Conservation (phyloP, 352 stramenopile genomes). For the Saprolegnia parasitica region DNA sequence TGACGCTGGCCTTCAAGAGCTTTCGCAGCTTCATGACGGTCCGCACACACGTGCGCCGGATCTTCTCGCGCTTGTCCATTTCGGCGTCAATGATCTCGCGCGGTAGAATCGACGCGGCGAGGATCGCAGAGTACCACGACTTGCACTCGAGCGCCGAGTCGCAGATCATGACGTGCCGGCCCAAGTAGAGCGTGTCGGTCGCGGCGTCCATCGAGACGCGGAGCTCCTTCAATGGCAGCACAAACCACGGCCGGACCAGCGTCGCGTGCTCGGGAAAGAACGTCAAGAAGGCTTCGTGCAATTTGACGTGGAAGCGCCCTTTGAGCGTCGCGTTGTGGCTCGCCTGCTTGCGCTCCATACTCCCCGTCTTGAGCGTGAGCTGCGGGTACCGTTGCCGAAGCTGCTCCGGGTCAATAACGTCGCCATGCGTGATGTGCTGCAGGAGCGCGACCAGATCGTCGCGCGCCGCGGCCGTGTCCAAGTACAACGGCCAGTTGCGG, state of each 20-base stretch:
- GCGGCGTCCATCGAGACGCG: conserved; percentile 60
- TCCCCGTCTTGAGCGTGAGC: conserved; percentile 69
- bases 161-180: conserved; percentile 55
- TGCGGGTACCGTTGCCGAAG: conserved; percentile 62
- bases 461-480: conserved; percentile 63
- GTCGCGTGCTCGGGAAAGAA: conserved; percentile 70
- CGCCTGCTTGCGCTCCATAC: conserved; percentile 49
- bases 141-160: conserved; percentile 49
- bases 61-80: conserved; percentile 66
- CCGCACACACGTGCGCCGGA: conserved; percentile 54
- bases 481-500: conserved; percentile 70
- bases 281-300: conserved; percentile 74
- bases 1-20: conserved; percentile 72
- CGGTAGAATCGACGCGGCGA: conserved; percentile 54
- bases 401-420: conserved; percentile 56
- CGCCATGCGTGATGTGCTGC: conserved; percentile 51
- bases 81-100: conserved; percentile 71
- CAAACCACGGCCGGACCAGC: conserved; percentile 67
- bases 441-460: conserved; percentile 71
- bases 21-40: conserved; percentile 69
- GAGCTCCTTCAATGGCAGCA: conserved; percentile 58
- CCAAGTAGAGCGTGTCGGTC: conserved; percentile 58
- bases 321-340: conserved; percentile 63
- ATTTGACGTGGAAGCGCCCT: conserved; percentile 64
- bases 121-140: conserved; percentile 68